These are phyloP conservation scores for Clarireedia paspali DNA, from an alignment of 2,329 filamentous ascomycete genomes.

Conservation along the genomic window DNA sequence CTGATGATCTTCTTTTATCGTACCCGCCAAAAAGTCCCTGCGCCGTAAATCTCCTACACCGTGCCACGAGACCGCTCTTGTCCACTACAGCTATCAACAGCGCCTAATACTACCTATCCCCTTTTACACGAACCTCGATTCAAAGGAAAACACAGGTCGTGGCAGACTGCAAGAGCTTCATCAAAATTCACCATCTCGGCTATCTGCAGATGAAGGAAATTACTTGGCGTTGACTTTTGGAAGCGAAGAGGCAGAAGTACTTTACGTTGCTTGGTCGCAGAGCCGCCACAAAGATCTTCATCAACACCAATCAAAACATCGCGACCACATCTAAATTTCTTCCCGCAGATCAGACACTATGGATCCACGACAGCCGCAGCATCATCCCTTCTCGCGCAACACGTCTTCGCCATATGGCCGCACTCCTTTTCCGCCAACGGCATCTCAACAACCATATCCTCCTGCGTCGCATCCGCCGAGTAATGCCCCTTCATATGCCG, in stretches of 20 bases:
- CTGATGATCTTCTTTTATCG: background rate
- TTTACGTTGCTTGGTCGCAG: no score
- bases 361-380: constrained; percentile 28
- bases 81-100: background rate
- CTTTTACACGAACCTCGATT: background rate
- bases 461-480: constrained; percentile 26
- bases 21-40: background rate
- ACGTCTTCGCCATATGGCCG: constrained; percentile 28
- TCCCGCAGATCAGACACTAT: constrained; percentile 18
- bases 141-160: background rate
- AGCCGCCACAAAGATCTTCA: no score
- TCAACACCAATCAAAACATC: no score
- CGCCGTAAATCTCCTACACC: background rate
- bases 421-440: constrained; percentile 24
- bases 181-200: no score
- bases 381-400: constrained; percentile 27
- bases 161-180: no score
- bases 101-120: no score
- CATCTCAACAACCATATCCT: constrained; percentile 24
- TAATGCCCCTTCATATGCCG: constrained; percentile 22
- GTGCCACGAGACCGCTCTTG: background rate
- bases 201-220: no score
- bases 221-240: no score
- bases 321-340: no score
- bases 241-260: no score